These are phyloP conservation scores for Elymus sibiricus DNA, from an alignment of 176 grass and related monocot genomes.

Conservation along the genomic window DNA sequence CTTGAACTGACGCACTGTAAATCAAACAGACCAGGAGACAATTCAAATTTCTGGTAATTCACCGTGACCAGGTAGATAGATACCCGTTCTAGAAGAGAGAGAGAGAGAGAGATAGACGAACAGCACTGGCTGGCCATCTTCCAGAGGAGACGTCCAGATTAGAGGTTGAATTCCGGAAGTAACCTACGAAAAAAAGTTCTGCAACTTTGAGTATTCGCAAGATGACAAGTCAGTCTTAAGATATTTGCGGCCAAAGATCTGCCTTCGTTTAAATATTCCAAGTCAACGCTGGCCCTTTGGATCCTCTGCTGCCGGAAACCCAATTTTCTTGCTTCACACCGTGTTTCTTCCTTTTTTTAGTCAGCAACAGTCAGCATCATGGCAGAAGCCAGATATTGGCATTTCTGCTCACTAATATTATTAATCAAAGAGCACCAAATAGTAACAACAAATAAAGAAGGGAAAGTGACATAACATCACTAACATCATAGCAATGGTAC, in stretches of 20 bases:
- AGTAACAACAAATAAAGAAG: not conserved
- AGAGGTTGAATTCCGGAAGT: not conserved
- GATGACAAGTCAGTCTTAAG: not conserved
- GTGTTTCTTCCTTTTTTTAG: not conserved
- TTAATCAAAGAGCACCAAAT: not conserved
- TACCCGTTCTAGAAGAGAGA: not conserved
- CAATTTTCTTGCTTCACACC: conserved; percentile 3
- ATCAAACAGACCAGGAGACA: not conserved
- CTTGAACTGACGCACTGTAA: not conserved
- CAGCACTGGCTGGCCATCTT: not conserved
- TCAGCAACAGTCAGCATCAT: not conserved
- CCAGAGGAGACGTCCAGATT: not conserved
- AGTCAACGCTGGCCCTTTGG: not conserved
- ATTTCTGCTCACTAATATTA: conserved; percentile 11
- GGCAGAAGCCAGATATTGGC: not conserved
- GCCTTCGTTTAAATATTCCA: not conserved
- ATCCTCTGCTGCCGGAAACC: not conserved
- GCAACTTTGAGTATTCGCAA: not conserved
- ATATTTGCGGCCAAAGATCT: not conserved
- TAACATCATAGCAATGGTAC: not conserved
- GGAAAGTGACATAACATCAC: no score
- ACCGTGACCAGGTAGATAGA: not conserved
- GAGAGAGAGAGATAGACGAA: not conserved
- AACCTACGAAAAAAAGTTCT: no score
- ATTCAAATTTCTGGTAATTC: not conserved